Conservation (phyloP, 495 filamentous ascomycete genomes). For the Aspergillus kassunensis region DNA sequence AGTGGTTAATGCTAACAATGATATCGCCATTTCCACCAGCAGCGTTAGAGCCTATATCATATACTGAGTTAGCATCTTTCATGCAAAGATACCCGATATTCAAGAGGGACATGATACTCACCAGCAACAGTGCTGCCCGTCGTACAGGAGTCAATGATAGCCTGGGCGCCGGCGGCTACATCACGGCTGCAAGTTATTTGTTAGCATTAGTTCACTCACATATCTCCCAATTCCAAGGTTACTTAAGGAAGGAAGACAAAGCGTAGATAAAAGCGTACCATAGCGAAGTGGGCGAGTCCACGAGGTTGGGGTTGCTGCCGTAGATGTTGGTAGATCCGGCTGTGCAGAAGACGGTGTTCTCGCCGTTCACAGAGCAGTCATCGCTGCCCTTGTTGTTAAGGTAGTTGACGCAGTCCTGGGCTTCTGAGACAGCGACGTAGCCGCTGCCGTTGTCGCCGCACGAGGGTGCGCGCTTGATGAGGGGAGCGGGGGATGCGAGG, state of each 20-base stretch:
- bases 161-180: neutral
- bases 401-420: slow-evolving; percentile 7
- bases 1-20: neutral
- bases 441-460: slow-evolving; percentile 1
- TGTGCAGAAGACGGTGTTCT: neutral
- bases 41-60: neutral
- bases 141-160: neutral
- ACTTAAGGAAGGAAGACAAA: no score
- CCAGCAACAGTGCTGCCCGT: neutral
- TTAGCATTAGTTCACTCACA: neutral
- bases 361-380: neutral
- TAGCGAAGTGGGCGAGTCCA: neutral
- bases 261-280: neutral
- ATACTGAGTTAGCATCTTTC: neutral
- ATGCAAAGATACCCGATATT: neutral
- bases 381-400: slow-evolving; percentile 3
- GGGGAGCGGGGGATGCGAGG: neutral
- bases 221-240: no score
- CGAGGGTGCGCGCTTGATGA: neutral
- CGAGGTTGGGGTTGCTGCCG: neutral
- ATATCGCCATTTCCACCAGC: neutral
- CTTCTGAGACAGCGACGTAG: neutral
- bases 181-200: neutral
- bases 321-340: neutral
- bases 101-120: neutral